Percentiles rank a stretch among this genome's conserved stretches.
phyloP scores from a whole-genome alignment of 257 asterid species.

The Jaltomata sinuosa region DNA sequence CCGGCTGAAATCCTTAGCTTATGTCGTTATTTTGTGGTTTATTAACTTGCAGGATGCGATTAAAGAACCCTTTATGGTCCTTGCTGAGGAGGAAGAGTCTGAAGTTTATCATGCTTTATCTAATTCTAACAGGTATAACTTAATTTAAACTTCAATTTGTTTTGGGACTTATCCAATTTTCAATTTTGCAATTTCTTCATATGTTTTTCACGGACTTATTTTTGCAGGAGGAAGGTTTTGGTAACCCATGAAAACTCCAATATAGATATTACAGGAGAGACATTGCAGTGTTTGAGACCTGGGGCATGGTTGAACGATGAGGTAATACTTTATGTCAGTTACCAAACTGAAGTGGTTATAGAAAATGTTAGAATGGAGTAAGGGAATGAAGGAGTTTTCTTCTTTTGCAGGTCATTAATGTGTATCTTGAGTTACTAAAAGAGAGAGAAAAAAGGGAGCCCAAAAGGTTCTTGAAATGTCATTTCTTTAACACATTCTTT shows the following conservation, averaged over 20 bases:
- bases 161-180: background rate
- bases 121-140: constrained; percentile 33
- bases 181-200: background rate
- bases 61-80: constrained; percentile 61
- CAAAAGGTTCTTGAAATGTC: constrained; percentile 72
- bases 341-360: background rate
- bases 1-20: background rate
- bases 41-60: constrained; percentile 37
- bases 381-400: background rate
- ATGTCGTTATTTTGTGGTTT: background rate
- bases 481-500: constrained; percentile 81
- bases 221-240: constrained; percentile 50
- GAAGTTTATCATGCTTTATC: constrained; percentile 37
- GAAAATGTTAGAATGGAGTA: background rate
- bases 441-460: constrained; percentile 89
- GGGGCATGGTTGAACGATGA: constrained; percentile 91
- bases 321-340: constrained; percentile 27
- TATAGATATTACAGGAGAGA: constrained; percentile 72
- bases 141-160: background rate
- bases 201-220: constrained; percentile 1
- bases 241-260: constrained; percentile 54
- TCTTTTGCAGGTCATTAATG: constrained; percentile 70
- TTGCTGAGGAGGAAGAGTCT: constrained; percentile 47
- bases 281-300: constrained; percentile 63
- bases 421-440: constrained; percentile 78